Percentiles rank a stretch among this genome's conserved stretches.
phyloP scores from a whole-genome alignment of 768 basidiomycete species.

The Russula sp. region DNA sequence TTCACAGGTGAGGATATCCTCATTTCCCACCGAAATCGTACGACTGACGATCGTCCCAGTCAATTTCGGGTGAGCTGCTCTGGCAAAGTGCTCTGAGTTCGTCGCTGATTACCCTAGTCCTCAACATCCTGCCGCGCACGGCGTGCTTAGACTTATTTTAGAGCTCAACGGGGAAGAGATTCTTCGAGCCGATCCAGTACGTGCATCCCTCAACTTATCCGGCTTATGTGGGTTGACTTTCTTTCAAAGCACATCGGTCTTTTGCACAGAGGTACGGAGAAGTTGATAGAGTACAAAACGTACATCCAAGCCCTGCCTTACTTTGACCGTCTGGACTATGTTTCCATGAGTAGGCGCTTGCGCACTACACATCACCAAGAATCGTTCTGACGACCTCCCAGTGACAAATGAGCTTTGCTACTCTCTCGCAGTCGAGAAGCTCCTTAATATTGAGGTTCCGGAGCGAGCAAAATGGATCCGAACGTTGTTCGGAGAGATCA shows the following conservation, averaged over 20 bases:
- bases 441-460: conserved; percentile 94
- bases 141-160: conserved; percentile 94
- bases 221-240: conserved; percentile 8
- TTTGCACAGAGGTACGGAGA: conserved; percentile 96
- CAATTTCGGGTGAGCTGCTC: conserved; percentile 72
- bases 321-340: conserved; percentile 98
- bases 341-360: conserved; percentile 88
- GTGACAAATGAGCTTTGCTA: conserved; percentile 99
- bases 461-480: conserved; percentile 98
- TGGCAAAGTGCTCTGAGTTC: not conserved
- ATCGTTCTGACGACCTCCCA: conserved; percentile 30
- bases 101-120: conserved; percentile 46
- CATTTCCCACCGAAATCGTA: not conserved
- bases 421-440: conserved; percentile 94
- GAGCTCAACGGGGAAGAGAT: conserved; percentile 98
- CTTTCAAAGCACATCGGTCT: conserved; percentile 78
- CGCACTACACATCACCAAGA: not conserved
- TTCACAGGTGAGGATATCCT: conserved; percentile 67
- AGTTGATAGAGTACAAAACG: conserved; percentile 98
- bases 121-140: conserved; percentile 98
- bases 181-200: conserved; percentile 74
- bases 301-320: conserved; percentile 97
- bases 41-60: conserved; percentile 41
- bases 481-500: conserved; percentile 95
- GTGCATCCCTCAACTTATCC: not conserved